Evolutionary conservation across 495 filamentous ascomycete species (phyloP).

Genomic region (Hypoxylon intermedium): DNA sequence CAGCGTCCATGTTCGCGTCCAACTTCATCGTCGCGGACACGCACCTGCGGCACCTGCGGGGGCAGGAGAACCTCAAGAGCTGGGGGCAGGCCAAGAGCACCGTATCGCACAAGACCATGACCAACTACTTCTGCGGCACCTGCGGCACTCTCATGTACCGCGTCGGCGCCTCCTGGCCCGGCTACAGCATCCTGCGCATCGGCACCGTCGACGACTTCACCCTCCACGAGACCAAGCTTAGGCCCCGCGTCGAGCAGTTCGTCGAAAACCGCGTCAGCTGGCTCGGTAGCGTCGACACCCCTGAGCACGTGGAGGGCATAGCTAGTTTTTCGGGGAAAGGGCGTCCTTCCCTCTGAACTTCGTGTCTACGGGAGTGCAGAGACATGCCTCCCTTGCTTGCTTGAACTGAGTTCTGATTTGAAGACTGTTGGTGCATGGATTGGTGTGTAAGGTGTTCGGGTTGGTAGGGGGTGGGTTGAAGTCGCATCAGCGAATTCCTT

Average conservation of each 20-base stretch:
- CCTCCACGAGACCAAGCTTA: conserved; percentile 60
- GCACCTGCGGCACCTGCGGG: conserved; percentile 55
- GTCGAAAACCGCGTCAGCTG: conserved; percentile 53
- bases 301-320: not conserved
- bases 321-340: no score
- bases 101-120: conserved; percentile 54
- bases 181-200: conserved; percentile 54
- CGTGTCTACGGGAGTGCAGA: no score
- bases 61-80: conserved; percentile 51
- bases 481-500: no score
- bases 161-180: conserved; percentile 44
- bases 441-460: no score
- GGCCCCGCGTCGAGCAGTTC: conserved; percentile 54
- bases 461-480: no score
- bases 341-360: no score
- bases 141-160: conserved; percentile 65
- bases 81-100: conserved; percentile 52
- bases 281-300: conserved; percentile 48
- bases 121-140: conserved; percentile 60
- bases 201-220: conserved; percentile 64
- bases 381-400: no score
- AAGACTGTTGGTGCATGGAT: no score
- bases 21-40: conserved; percentile 58
- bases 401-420: no score
- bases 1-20: conserved; percentile 64